Evolutionary conservation across 2,329 filamentous ascomycete genomes (phyloP), one percentile per base, ranked within the genome.

Genomic region (Talaromyces funiculosus): DNA sequence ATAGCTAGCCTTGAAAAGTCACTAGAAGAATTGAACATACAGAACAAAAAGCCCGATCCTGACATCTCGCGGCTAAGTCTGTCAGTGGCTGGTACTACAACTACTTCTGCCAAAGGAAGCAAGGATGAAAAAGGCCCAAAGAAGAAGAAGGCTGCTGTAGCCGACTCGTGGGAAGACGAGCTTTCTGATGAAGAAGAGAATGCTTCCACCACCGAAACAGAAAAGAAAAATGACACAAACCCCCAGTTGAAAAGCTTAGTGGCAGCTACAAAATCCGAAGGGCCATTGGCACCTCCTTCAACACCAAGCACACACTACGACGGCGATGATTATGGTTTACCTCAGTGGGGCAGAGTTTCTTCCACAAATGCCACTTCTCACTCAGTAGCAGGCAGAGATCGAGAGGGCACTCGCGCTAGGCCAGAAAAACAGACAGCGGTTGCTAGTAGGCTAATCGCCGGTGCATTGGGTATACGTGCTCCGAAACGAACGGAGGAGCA

Each of bases 351-450:
- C 8, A 33, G 26, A 3, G 37, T 43, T n/a, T 64, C 67, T 55
- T 63, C 58, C 53, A 55, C 47, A 49, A 56, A 56, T n/a, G 18
- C 47, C 20, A 10, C 58, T 42, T 33, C 40, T 20, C 37, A 51
- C 18, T 16, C 54, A 29, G 49, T 33, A 20, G 37, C 65, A 59
- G 24, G 61, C 59, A 37, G 62, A 35, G 57, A 42, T 40, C 45
- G 45, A 53, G 51, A 59, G 7, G 26, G 56, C 20, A 51, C 66
- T 9, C 68, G 69, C 14, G 62, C 57, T 60, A 79, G 90, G 40
- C 93, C 92, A 0, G 92, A 96, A 76, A 99, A 96, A 80, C 95
- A 92, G 64, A 95, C 95, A 63, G 90, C 92, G 0, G 91, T 96
- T 40, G 94, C 94, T 4, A 85, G 89, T 63, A 82, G 94, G 62